phyloP scores from a whole-genome alignment of 345 rosid genomes.

The Camelina neglecta region DNA sequence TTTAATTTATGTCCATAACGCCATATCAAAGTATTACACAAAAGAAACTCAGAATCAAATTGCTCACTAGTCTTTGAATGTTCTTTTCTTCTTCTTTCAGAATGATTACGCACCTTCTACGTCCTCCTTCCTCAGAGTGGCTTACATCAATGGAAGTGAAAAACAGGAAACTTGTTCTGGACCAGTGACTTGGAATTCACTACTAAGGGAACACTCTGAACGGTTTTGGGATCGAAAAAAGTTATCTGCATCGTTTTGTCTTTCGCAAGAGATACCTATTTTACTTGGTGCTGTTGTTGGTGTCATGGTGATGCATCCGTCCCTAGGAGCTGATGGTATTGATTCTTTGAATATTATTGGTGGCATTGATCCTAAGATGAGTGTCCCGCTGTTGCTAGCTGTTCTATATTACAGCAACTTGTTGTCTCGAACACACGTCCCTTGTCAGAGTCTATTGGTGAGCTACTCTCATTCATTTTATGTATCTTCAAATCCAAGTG shows the following conservation, averaged over 20 bases:
- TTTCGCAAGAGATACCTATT: conserved; percentile 61
- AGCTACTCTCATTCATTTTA: conserved; percentile 44
- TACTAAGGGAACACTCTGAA: conserved; percentile 63
- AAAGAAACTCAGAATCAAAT: not conserved
- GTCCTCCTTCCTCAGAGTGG: conserved; percentile 55
- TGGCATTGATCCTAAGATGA: conserved; percentile 64
- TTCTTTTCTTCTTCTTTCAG: conserved; percentile 47
- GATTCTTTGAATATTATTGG: conserved; percentile 72
- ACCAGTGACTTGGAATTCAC: conserved; percentile 62
- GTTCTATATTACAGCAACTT: conserved; percentile 78
- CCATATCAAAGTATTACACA: conserved; percentile 7
- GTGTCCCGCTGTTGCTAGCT: conserved; percentile 74
- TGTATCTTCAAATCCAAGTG: conserved; percentile 25
- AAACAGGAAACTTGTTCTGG: conserved; percentile 46
- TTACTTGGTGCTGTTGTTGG: conserved; percentile 66
- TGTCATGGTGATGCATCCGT: conserved; percentile 77
- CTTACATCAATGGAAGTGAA: conserved; percentile 49
- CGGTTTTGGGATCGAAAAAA: conserved; percentile 59
- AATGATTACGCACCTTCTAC: conserved; percentile 50
- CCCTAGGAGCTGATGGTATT: conserved; percentile 56
- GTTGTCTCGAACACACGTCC: conserved; percentile 58
- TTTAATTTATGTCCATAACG: conserved; percentile 10
- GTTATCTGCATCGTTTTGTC: conserved; percentile 44
- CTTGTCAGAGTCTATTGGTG: conserved; percentile 60
- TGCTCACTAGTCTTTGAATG: conserved; percentile 28